A percentile compares a stretch with the other conserved stretches of the same genome.
These are phyloP conservation scores for Beta macrorhiza DNA, from an alignment of 179 eudicot species.

Conservation along the genomic window DNA sequence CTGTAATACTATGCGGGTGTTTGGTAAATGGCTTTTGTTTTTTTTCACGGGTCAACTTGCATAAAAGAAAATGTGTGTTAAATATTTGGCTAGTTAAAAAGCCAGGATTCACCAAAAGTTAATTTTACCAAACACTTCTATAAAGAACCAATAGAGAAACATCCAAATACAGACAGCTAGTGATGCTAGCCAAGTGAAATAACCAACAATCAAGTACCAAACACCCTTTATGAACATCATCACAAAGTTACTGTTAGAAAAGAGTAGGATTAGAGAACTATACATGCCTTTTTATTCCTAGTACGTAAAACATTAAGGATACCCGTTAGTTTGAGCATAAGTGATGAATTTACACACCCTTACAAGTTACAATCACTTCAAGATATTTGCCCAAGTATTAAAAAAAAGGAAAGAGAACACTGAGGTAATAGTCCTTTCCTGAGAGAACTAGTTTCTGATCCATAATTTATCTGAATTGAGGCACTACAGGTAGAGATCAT, in stretches of 20 bases:
- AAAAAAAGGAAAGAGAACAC: background rate
- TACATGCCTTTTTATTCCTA: background rate
- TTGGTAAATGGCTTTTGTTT: no score
- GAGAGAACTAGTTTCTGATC: conserved; percentile 1
- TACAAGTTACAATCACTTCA: background rate
- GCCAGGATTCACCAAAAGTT: no score
- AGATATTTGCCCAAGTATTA: background rate
- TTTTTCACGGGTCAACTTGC: no score
- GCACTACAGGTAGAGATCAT: background rate
- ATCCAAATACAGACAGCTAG: no score
- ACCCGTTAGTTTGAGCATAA: background rate
- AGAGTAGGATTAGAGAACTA: background rate
- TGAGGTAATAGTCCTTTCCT: background rate
- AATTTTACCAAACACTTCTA: no score
- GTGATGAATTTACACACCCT: background rate
- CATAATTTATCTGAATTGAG: background rate
- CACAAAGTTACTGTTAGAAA: background rate
- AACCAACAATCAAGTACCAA: no score
- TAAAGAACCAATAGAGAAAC: no score
- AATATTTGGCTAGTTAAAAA: no score
- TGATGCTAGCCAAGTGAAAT: no score
- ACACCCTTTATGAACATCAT: no score
- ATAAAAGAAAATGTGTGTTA: no score
- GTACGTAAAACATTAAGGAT: background rate
- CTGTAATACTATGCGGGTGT: no score